These are phyloP conservation scores for Apiospora saccharicola DNA, from an alignment of 2,329 filamentous ascomycete species.

Conservation along the genomic window DNA sequence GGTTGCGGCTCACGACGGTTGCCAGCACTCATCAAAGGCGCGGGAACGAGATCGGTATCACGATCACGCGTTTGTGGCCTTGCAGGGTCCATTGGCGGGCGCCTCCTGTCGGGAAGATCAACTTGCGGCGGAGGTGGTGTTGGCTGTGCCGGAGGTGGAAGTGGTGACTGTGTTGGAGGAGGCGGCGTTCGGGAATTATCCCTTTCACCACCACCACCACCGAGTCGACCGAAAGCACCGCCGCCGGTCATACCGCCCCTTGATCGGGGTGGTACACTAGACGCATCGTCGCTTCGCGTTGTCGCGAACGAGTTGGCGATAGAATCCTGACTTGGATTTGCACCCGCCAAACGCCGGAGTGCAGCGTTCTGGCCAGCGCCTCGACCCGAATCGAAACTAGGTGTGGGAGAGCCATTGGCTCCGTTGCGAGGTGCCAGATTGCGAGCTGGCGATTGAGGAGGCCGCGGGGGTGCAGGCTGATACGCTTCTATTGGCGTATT, in stretches of 20 bases:
- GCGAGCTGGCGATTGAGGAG: slow-evolving; percentile 34
- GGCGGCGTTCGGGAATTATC: slow-evolving; percentile 31
- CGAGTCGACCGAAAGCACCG: slow-evolving; percentile 48
- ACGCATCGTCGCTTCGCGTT: slow-evolving; percentile 58
- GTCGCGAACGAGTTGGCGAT: slow-evolving; percentile 56
- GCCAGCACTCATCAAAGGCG: slow-evolving; percentile 62
- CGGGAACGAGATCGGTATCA: slow-evolving; percentile 64
- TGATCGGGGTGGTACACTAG: slow-evolving; percentile 59
- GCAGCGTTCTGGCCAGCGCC: slow-evolving; percentile 50
- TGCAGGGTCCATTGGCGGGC: slow-evolving; percentile 71
- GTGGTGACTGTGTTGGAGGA: slow-evolving; percentile 38
- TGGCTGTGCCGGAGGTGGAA: slow-evolving; percentile 30
- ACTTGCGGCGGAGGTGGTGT: slow-evolving; percentile 48
- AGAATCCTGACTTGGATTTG: slow-evolving; percentile 66
- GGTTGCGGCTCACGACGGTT: slow-evolving; percentile 49
- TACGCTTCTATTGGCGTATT: slow-evolving; percentile 32
- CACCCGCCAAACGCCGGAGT: slow-evolving; percentile 55
- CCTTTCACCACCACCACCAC: slow-evolving; percentile 21
- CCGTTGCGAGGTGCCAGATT: slow-evolving; percentile 49
- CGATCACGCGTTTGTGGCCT: slow-evolving; percentile 56
- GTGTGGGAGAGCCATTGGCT: slow-evolving; percentile 53
- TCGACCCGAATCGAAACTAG: slow-evolving; percentile 59
- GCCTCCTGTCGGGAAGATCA: slow-evolving; percentile 67
- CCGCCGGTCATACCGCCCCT: slow-evolving; percentile 57
- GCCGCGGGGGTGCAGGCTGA: slow-evolving; percentile 33